Conservation (phyloP, 495 filamentous ascomycete species). For the Aspergillus conjunctus region DNA sequence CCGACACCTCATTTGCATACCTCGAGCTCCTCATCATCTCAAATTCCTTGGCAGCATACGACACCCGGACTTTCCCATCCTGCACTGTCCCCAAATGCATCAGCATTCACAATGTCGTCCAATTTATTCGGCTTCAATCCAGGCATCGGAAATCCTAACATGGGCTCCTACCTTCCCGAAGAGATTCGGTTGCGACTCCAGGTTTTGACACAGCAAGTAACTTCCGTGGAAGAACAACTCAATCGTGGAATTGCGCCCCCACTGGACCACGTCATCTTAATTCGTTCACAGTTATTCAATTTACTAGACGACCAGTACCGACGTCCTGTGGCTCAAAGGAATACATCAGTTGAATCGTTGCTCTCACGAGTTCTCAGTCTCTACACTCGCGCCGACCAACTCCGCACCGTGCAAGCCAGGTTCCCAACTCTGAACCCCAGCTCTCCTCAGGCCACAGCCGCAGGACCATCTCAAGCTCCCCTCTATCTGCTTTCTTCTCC, state of each 20-base stretch:
- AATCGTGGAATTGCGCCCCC: conserved; percentile 36
- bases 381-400: conserved; percentile 33
- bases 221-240: conserved; percentile 43
- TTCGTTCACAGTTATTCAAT: conserved; percentile 36
- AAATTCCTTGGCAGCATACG: conserved; percentile 25
- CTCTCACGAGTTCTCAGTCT: conserved; percentile 34
- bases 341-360: conserved; percentile 31
- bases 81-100: conserved; percentile 22
- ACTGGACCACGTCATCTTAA: conserved; percentile 35
- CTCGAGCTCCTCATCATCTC: conserved; percentile 21
- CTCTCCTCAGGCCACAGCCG: background rate
- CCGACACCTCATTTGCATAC: conserved; percentile 8
- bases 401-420: conserved; percentile 27
- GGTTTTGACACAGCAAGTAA: conserved; percentile 37
- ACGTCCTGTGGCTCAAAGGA: conserved; percentile 24
- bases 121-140: background rate
- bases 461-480: conserved; percentile 22
- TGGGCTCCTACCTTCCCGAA: conserved; percentile 14
- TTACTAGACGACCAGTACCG: conserved; percentile 35
- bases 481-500: conserved; percentile 66
- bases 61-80: conserved; percentile 25
- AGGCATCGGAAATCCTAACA: background rate
- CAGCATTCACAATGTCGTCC: conserved; percentile 6
- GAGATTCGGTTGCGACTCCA: conserved; percentile 27
- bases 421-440: conserved; percentile 14